Evolutionary conservation across 2,329 filamentous ascomycete species (phyloP).

Genomic region (Cladosporium phlei): DNA sequence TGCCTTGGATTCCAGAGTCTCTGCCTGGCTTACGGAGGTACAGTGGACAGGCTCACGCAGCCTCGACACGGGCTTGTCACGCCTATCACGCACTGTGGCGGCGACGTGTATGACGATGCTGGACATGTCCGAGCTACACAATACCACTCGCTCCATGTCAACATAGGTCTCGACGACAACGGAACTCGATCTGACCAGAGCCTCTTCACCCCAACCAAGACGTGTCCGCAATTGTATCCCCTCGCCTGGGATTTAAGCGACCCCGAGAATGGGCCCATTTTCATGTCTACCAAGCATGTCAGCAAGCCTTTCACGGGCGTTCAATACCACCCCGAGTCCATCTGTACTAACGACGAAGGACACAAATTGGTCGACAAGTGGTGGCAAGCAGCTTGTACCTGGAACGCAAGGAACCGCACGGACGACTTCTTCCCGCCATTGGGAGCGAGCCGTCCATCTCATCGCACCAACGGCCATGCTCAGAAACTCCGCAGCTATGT

Average conservation of each 20-base stretch:
- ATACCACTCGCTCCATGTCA: conserved; percentile 63
- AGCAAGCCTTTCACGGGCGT: conserved; percentile 75
- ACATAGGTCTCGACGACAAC: conserved; percentile 28
- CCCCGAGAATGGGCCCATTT: conserved; percentile 49
- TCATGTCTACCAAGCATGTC: conserved; percentile 73
- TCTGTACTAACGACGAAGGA: conserved; percentile 69
- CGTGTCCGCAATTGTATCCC: conserved; percentile 37
- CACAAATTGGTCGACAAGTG: conserved; percentile 66
- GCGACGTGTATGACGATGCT: conserved; percentile 63
- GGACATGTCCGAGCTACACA: conserved; percentile 64
- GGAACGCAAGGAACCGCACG: conserved; percentile 12
- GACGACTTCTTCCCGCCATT: too few relatives aligned
- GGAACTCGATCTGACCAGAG: conserved; percentile 19
- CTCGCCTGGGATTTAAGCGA: conserved; percentile 47
- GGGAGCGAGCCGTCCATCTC: background rate
- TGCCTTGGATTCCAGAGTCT: conserved; percentile 87
- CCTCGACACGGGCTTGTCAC: conserved; percentile 81
- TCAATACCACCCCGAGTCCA: conserved; percentile 87
- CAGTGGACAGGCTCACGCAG: conserved; percentile 61
- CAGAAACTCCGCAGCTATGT: background rate
- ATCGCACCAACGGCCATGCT: background rate
- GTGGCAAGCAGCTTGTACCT: conserved; percentile 57
- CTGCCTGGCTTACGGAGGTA: conserved; percentile 62
- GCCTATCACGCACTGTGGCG: conserved; percentile 54
- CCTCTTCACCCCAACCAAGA: conserved; percentile 36